Evolutionary conservation across 2,329 filamentous ascomycete species (phyloP), one percentile per base, ranked within the genome.

Genomic region (Sphaerulina musiva): DNA sequence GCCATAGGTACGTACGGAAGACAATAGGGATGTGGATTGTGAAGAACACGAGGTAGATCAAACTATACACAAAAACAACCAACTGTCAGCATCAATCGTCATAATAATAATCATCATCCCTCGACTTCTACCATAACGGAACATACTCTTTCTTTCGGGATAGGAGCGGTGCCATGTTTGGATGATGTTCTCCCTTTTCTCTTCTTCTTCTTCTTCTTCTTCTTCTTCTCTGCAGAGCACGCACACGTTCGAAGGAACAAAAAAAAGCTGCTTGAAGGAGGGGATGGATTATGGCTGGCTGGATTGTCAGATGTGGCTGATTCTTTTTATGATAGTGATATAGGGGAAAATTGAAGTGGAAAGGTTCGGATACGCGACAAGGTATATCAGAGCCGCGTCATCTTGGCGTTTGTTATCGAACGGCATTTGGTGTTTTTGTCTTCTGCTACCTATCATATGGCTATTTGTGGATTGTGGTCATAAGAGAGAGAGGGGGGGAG

Each of bases 31-130:
- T 66, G 63, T 85, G 81, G 20, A 80, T 77, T 48, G 74, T 52
- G 69, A 87, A 86, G 72, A 85, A 85, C 39, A 76, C 60, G 4
- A 85, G 72, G 61, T 81, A 81, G 31, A 74, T 55, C 4, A 76
- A 57, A 53, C 26, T 29, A 29, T 20, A 20, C 20, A 20, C 20
- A 20, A 20, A 4, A 6, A 29, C 26, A 29, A 29, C 26, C 26
- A 29, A 20, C 20, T 20, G 26, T 29, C 26, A 29, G 26, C 5
- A 29, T 29, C 26, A 20, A 20, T 20, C 1, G 2, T 20, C 2
- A 20, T 20, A 20, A 20, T 2, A 20, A 20, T 20, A 2, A 20
- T 20, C 20, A 20, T 20, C 20, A 20, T 20, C 20, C 3, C 20
- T 20, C 20, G 20, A 20, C 20, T 29, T 29, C 26, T 29, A 29